Evolutionary conservation across 2,329 filamentous ascomycete genomes (phyloP), one percentile per base, ranked within the genome.

Genomic region (Aspergillus pseudonomiae): DNA sequence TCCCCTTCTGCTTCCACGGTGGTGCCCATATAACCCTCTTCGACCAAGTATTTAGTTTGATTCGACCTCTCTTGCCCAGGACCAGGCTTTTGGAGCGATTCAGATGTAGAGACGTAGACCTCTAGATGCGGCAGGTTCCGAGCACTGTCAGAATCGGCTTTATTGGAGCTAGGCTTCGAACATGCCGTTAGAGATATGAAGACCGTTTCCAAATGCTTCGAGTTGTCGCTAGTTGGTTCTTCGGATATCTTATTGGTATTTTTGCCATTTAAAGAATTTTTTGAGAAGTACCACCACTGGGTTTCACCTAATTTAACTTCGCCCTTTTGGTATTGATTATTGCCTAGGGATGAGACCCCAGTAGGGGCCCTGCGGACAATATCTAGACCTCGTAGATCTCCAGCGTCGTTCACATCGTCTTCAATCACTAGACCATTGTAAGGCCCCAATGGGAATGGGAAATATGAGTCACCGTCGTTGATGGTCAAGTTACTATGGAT

Each of bases 171-270:
- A 14, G 94, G 95, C 71, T 96, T 93, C 30, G 87, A 78, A 77
- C 95, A 99, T 1, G 92, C 94, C 68, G 93, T 98, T 50, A 93
- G 88, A 2, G 93, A 93, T 60, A 99, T 84, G 76, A 91, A 97
- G 3, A 98, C 82, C 1, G 79, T 86, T 48, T 78, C 82, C 19
- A 77, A 77, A 28, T 78, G 73, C 28, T 73, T 71, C 34, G 70
- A 59, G 48, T 71, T 45, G 24, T 60, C 68, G 45, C 71, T 55
- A 62, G 71, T 67, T 24, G 69, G 69, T 60, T 82, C 68, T 30
- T 76, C 77, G 21, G 75, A 64, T 10, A 75, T 74, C 48, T 65
- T 43, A 6, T 75, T 68, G 11, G 78, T 76, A 61, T 79, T 76
- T 5, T 79, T 75, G 3, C 82, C 81, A 63, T 82, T 83, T 59